Base-by-base conservation (phyloP, 2,329 filamentous ascomycete species). In the Geoglossum cookeanum region DNA sequence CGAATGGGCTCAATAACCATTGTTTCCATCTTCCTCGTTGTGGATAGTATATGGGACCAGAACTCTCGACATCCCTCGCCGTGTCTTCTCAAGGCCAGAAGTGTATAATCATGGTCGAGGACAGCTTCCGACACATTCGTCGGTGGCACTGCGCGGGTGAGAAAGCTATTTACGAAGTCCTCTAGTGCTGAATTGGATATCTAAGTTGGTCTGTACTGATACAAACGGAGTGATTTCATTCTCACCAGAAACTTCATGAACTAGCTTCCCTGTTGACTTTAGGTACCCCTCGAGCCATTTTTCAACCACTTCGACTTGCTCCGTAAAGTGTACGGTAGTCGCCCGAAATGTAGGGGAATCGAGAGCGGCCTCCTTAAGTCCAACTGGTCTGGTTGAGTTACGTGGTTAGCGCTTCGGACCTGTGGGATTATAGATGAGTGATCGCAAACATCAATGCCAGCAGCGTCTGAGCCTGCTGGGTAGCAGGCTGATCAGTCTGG, bases 311-410 rank as follows among this genome's bases (percentile, higher is more conserved):
- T 97, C 92, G 65, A 95, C 80, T 72, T 98, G 91, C 62, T 97
- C 92, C 61, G 81, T 78, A 67, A 95, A 95, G 72, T 96, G 88
- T 52, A 85, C 73, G 47, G 87, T 80, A 27, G 87, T 87, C 52
- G 90, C 87, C 62, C 92, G 87, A 69, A 97, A 97, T 39, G 90
- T 94, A 30, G 92, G 92, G 44, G 90, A 96, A 71, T 98, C 92
- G 72, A 97, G 85, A 22, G 89, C 86, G 55, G 92, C 92, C 78
- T 98, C 92, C 72, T 91, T 92, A 64, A 97, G 78, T 60, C 83
- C 83, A 39, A 97, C 90, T 49, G 92, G 88, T 58, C 79, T 82
- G 30, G 7, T n/a, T 9, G 62, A 39, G 45, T n/a, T n/a, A 27
- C 17, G n/a, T 22, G 8, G 2, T 53, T 11, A 58, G 51, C 47